Evolutionary conservation across 331 rosid species (phyloP).

Genomic region (Quercus lobata): DNA sequence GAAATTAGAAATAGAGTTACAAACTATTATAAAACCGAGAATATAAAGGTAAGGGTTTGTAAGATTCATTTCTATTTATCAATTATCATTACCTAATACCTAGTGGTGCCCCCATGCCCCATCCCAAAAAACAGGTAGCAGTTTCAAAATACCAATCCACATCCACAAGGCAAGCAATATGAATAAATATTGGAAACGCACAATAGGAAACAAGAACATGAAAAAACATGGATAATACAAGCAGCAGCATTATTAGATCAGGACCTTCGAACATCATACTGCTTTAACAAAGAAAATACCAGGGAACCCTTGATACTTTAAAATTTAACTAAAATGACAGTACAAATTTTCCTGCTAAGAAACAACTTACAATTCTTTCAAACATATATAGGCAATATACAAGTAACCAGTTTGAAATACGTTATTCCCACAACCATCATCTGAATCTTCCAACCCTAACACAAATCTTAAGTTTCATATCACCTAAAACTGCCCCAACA

Average conservation of each 20-base stretch:
- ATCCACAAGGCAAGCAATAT: too few species aligned
- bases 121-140: too few species aligned
- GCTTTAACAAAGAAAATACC: neutral
- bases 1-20: too few species aligned
- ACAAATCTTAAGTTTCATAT: constrained; percentile 43
- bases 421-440: constrained; percentile 43
- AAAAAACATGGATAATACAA: neutral
- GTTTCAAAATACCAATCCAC: too few species aligned
- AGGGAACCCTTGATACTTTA: neutral
- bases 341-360: neutral
- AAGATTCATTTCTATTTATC: too few species aligned
- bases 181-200: too few species aligned
- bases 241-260: neutral
- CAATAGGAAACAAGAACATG: neutral
- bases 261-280: neutral
- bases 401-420: constrained; percentile 33
- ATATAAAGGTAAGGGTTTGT: too few species aligned
- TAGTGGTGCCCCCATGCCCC: too few species aligned
- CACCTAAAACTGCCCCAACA: constrained; percentile 48
- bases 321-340: too few species aligned
- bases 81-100: too few species aligned
- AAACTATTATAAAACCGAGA: too few species aligned
- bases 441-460: constrained; percentile 31
- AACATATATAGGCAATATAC: constrained; percentile 47
- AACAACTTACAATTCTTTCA: constrained; percentile 28